Conservation (phyloP, 495 filamentous ascomycete species). For the Chaetomium fimeti region DNA sequence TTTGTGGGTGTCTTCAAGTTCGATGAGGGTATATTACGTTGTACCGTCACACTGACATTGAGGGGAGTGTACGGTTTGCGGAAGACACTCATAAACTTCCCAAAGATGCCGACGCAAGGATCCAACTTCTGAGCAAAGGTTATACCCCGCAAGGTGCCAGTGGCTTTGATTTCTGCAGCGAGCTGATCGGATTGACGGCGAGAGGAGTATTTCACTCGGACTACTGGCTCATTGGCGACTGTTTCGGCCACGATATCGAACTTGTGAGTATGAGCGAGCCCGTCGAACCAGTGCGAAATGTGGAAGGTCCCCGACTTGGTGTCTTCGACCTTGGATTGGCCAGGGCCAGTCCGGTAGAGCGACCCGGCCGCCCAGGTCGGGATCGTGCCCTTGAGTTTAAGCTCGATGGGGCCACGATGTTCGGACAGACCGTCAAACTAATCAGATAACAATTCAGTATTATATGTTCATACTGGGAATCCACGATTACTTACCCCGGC, state of each 20-base stretch:
- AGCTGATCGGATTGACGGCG: constrained; percentile 59
- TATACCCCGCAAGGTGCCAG: constrained; percentile 47
- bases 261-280: constrained; percentile 70
- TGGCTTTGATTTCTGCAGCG: constrained; percentile 53
- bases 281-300: constrained; percentile 75
- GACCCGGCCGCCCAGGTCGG: constrained; percentile 53
- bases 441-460: not conserved
- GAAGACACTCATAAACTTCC: constrained; percentile 62
- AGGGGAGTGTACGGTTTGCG: constrained; percentile 43
- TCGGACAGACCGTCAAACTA: constrained; percentile 51
- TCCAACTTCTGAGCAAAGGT: constrained; percentile 65
- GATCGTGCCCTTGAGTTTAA: constrained; percentile 43
- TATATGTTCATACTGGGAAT: not conserved
- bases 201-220: constrained; percentile 67
- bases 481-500: constrained; percentile 39
- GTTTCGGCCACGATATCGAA: constrained; percentile 57
- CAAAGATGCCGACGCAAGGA: constrained; percentile 66
- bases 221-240: constrained; percentile 28
- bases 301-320: constrained; percentile 55
- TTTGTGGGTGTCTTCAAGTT: not conserved
- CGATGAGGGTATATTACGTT: constrained; percentile 27
- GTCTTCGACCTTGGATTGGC: constrained; percentile 55
- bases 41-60: constrained; percentile 59
- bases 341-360: constrained; percentile 72
- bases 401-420: constrained; percentile 44